A percentile compares a stretch with the other conserved stretches of the same genome.
Evolutionary conservation across 2,329 filamentous ascomycete genomes (phyloP).

Genomic region (Botrytis squamosa): DNA sequence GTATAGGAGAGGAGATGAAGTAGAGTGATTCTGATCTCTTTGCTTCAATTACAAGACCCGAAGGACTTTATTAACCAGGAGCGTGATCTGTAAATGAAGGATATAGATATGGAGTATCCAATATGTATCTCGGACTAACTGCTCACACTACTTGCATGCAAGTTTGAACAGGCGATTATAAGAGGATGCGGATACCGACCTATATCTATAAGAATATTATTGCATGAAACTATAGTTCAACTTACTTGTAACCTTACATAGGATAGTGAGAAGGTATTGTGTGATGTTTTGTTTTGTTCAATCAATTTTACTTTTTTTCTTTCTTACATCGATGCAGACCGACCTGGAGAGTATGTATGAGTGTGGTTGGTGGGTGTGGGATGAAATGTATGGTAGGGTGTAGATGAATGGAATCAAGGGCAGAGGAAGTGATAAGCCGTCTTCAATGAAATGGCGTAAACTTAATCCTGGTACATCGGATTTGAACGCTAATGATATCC

Average conservation of each 20-base stretch:
- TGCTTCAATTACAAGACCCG: background rate
- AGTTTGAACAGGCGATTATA: slow-evolving; percentile 1
- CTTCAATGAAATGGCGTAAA: slow-evolving; percentile 4
- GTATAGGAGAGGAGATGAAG: background rate
- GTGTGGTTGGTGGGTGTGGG: background rate
- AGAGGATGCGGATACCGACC: slow-evolving; percentile 16
- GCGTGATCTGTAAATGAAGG: background rate
- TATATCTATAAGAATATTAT: slow-evolving; percentile 15
- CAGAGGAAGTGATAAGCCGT: background rate
- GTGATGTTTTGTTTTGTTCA: background rate
- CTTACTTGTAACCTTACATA: slow-evolving; percentile 11
- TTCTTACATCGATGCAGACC: background rate
- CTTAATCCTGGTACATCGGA: background rate
- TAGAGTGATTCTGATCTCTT: background rate
- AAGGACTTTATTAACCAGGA: background rate
- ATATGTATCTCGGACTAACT: slow-evolving; percentile 8
- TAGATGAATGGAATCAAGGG: background rate
- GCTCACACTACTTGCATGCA: slow-evolving; percentile 12
- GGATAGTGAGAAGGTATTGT: background rate
- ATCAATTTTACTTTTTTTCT: background rate
- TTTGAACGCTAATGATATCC: background rate
- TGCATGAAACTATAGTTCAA: slow-evolving; percentile 6
- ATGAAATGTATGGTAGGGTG: background rate
- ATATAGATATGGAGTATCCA: background rate
- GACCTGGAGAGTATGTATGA: background rate